Percentiles rank a stretch among this genome's conserved stretches.
Conservation (phyloP, 371 early-diverging fungal genomes). For the Smittium culicis region DNA sequence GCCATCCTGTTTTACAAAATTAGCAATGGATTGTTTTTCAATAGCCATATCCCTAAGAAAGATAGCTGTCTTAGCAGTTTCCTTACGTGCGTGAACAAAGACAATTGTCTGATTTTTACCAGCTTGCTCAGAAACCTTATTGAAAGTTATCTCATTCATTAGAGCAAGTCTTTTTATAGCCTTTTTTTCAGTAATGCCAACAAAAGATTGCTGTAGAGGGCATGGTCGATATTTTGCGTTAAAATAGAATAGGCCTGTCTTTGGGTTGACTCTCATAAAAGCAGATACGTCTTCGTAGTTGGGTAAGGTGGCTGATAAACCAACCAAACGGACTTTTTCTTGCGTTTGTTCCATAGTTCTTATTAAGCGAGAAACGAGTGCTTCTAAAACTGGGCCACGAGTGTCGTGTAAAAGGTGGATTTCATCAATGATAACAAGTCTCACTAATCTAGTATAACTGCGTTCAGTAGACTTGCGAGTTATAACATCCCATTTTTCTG, state of each 20-base stretch:
- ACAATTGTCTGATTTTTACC: conserved; percentile 85
- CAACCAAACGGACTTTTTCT: conserved; percentile 84
- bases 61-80: conserved; percentile 89
- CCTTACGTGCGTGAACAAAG: conserved; percentile 97
- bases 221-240: conserved; percentile 87
- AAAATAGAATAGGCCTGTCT: conserved; percentile 79
- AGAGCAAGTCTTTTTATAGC: conserved; percentile 82
- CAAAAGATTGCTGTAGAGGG: conserved; percentile 87
- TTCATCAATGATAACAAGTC: conserved; percentile 97
- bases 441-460: conserved; percentile 78
- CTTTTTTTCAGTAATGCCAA: conserved; percentile 92
- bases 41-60: conserved; percentile 79
- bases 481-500: conserved; percentile 99
- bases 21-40: conserved; percentile 64
- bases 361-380: conserved; percentile 86
- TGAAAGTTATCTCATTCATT: conserved; percentile 91
- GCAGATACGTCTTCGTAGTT: conserved; percentile 96
- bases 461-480: conserved; percentile 93
- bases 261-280: conserved; percentile 80
- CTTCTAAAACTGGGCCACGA: conserved; percentile 97
- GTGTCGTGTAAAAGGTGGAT: conserved; percentile 98
- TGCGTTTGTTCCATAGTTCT: conserved; percentile 83
- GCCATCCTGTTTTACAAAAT: conserved; percentile 62
- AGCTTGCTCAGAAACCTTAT: conserved; percentile 80
- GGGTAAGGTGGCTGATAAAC: conserved; percentile 97